Evolutionary conservation across 1,284 basidiomycete species (phyloP).

Genomic region (Afroboletus lepidellus): DNA sequence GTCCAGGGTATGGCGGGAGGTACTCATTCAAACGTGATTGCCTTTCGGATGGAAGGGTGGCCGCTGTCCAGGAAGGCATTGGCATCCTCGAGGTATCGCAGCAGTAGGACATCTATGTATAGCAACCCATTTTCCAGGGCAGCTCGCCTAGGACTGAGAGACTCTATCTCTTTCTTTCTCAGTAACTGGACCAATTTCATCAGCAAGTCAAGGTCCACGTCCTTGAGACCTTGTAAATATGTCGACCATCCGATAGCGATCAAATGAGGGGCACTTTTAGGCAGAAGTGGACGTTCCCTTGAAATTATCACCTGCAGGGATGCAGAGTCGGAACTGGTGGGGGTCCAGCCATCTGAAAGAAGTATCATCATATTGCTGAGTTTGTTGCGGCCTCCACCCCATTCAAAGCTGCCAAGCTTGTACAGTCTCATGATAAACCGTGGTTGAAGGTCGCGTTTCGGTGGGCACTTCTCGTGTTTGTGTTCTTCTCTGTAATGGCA

Average conservation of each 20-base stretch:
- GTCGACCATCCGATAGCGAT: background rate
- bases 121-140: constrained; percentile 3
- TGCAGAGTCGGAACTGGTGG: background rate
- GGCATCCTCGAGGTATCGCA: constrained; percentile 1
- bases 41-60: constrained; percentile 2
- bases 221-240: background rate
- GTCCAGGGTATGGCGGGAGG: too few species aligned
- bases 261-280: background rate
- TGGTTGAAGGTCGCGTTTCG: background rate
- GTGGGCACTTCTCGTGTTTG: background rate
- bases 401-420: background rate
- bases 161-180: background rate
- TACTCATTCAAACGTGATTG: constrained; percentile 1
- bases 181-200: background rate
- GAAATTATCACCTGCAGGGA: background rate
- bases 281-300: background rate
- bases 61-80: constrained; percentile 6
- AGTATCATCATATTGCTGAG: background rate
- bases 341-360: background rate
- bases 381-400: background rate
- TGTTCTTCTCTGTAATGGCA: background rate
- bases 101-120: background rate
- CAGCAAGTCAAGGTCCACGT: background rate
- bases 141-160: background rate
- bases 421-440: background rate